Conservation (phyloP, 129 eudicot species). For the Heracleum sosnowskyi region DNA sequence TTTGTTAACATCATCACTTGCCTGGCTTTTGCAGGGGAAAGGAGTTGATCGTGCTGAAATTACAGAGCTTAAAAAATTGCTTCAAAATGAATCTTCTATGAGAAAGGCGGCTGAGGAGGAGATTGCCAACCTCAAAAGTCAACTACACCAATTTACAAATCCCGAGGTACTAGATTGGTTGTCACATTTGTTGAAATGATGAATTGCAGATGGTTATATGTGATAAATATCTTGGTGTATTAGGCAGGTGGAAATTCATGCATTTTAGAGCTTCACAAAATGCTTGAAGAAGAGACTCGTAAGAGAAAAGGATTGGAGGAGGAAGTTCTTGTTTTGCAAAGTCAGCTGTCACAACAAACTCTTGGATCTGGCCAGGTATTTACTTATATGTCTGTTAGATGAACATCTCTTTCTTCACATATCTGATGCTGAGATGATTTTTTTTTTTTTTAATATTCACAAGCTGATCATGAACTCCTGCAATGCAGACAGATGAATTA, state of each 20-base stretch:
- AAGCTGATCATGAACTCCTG: background rate
- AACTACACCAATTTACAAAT: constrained; percentile 37
- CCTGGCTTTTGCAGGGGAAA: constrained; percentile 27
- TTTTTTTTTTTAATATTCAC: background rate
- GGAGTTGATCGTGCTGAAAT: constrained; percentile 43
- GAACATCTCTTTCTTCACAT: constrained; percentile 4
- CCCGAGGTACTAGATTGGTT: constrained; percentile 36
- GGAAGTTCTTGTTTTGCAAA: constrained; percentile 62
- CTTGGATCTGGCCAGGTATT: constrained; percentile 70
- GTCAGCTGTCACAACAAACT: constrained; percentile 67
- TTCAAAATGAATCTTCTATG: constrained; percentile 59
- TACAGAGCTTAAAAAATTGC: constrained; percentile 51
- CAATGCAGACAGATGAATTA: background rate
- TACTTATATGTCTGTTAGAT: background rate
- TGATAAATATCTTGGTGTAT: constrained; percentile 29
- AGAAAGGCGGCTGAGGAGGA: constrained; percentile 88
- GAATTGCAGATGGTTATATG: constrained; percentile 17
- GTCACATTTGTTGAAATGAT: constrained; percentile 6
- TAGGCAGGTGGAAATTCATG: constrained; percentile 76
- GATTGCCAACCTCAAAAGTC: constrained; percentile 48
- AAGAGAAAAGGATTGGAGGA: constrained; percentile 84
- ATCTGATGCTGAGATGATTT: background rate
- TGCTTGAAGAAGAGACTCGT: constrained; percentile 71
- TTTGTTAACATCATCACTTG: background rate
- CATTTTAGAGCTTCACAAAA: constrained; percentile 50